A percentile compares a stretch with the other conserved stretches of the same genome.
These are phyloP conservation scores for Ilyonectria sp. DNA, from an alignment of 2,329 filamentous ascomycete genomes.

Conservation along the genomic window DNA sequence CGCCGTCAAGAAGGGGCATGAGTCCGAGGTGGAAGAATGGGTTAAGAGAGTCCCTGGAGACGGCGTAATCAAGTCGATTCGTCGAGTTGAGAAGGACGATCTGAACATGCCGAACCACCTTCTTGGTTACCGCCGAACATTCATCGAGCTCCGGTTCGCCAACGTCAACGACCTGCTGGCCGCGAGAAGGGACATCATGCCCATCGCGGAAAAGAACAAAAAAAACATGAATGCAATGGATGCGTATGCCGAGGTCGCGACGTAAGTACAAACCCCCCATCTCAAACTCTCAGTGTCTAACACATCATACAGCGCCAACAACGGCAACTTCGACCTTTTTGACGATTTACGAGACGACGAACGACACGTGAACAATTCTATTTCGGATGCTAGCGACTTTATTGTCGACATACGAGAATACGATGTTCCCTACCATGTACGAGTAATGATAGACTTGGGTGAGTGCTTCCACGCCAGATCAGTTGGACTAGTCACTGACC, in stretches of 20 bases:
- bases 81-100: slow-evolving; percentile 91
- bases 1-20: slow-evolving; percentile 88
- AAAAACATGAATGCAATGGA: slow-evolving; percentile 98
- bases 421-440: slow-evolving; percentile 98
- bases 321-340: slow-evolving; percentile 93
- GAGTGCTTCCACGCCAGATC: slow-evolving; percentile 30
- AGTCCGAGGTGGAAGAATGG: slow-evolving; percentile 98
- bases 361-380: slow-evolving; percentile 80
- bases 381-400: slow-evolving; percentile 93
- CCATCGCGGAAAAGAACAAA: slow-evolving; percentile 95
- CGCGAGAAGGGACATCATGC: slow-evolving; percentile 87
- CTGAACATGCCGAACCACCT: slow-evolving; percentile 96
- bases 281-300: background rate
- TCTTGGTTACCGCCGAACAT: slow-evolving; percentile 89
- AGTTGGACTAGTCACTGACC: slow-evolving; percentile 27
- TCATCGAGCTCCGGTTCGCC: slow-evolving; percentile 87
- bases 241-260: slow-evolving; percentile 96
- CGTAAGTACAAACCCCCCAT: slow-evolving; percentile 66
- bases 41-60: slow-evolving; percentile 83
- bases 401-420: slow-evolving; percentile 99
- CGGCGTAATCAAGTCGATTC: slow-evolving; percentile 84
- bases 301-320: slow-evolving; percentile 67
- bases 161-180: slow-evolving; percentile 90
- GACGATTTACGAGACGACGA: slow-evolving; percentile 88
- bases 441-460: slow-evolving; percentile 97